Evolutionary conservation across 306 rosid species (phyloP).

Genomic region (Malus orientalis): DNA sequence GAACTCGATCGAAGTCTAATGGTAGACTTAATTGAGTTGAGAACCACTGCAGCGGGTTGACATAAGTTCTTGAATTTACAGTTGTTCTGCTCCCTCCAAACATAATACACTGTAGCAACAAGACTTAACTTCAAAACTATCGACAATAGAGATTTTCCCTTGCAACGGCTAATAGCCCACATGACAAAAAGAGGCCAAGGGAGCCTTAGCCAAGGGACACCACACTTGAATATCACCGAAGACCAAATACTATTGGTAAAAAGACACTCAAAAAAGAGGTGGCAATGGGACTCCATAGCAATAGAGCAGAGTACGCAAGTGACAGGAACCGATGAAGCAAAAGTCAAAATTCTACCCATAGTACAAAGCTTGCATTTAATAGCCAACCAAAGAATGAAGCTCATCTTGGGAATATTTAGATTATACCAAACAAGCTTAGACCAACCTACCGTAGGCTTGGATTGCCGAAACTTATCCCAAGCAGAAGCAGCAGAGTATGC

Average conservation of each 20-base stretch:
- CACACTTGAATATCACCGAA: neutral
- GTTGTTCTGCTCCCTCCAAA: neutral
- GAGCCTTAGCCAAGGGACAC: neutral
- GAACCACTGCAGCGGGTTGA: neutral
- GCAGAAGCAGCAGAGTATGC: too few species aligned
- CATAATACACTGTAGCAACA: neutral
- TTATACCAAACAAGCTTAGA: too few species aligned
- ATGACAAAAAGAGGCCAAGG: neutral
- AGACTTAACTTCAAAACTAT: neutral
- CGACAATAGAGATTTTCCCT: neutral
- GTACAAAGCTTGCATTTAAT: neutral
- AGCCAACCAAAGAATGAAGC: neutral
- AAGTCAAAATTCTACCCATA: neutral
- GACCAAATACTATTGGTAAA: neutral
- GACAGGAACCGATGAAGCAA: too few species aligned
- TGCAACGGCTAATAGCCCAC: neutral
- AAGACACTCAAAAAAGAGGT: neutral
- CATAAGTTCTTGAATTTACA: neutral
- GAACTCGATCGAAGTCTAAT: too few species aligned
- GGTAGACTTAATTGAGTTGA: too few species aligned
- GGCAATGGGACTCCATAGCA: neutral
- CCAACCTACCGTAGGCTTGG: neutral
- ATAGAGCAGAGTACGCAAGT: neutral
- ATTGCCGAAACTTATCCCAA: too few species aligned
- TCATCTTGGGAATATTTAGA: too few species aligned